Conservation (phyloP, 1,284 basidiomycete species). For the Cronartium quercuum region DNA sequence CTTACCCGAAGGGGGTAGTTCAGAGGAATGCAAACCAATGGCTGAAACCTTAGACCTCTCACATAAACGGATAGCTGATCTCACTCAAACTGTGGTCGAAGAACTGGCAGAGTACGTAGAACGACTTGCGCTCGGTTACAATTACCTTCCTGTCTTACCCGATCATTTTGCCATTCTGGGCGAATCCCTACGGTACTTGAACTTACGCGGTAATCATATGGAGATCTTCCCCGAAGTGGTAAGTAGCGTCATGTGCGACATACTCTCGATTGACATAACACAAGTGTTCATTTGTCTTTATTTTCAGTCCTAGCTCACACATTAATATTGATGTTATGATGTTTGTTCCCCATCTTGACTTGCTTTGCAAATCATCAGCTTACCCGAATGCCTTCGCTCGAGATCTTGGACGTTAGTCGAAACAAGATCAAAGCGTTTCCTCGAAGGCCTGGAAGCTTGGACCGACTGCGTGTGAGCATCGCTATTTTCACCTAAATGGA, state of each 20-base stretch:
- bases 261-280: constrained; percentile 10
- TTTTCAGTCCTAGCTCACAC: constrained; percentile 9
- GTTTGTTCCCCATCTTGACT: neutral
- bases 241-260: constrained; percentile 50
- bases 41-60: constrained; percentile 32
- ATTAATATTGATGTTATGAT: neutral
- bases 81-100: constrained; percentile 29
- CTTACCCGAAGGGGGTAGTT: neutral
- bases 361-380: constrained; percentile 57
- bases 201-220: constrained; percentile 82
- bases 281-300: constrained; percentile 14
- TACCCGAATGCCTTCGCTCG: constrained; percentile 74
- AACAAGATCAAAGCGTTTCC: constrained; percentile 83
- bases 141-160: constrained; percentile 72
- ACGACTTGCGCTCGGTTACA: constrained; percentile 76
- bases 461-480: constrained; percentile 64
- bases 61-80: constrained; percentile 32
- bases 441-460: constrained; percentile 68
- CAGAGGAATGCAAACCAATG: neutral
- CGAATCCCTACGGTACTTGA: constrained; percentile 77
- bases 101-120: constrained; percentile 37
- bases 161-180: constrained; percentile 66
- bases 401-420: constrained; percentile 88
- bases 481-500: neutral
- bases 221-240: constrained; percentile 79